These are phyloP conservation scores for Phialocephala sp. DNA, from an alignment of 2,329 filamentous ascomycete genomes.

Conservation along the genomic window DNA sequence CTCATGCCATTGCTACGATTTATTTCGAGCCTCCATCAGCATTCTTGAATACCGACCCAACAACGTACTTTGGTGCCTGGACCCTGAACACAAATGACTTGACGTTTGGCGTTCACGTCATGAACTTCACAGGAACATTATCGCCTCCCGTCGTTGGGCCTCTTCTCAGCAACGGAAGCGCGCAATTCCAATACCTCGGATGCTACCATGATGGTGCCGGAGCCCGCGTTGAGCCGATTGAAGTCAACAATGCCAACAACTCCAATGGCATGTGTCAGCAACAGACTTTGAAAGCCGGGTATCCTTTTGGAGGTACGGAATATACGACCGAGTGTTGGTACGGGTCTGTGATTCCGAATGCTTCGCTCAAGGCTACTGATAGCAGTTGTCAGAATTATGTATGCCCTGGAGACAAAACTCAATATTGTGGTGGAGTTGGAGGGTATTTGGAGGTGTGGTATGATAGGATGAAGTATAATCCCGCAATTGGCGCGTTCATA, in stretches of 20 bases:
- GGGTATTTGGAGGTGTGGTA: not conserved
- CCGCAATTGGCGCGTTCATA: not conserved
- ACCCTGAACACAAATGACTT: constrained; percentile 10
- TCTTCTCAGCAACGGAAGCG: not conserved
- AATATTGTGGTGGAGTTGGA: not conserved
- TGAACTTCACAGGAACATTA: constrained; percentile 4
- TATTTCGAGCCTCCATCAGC: not conserved
- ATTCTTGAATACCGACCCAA: not conserved
- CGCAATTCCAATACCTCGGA: constrained; percentile 4
- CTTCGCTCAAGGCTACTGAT: not conserved
- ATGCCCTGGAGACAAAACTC: not conserved
- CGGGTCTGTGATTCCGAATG: not conserved
- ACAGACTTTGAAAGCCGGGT: not conserved
- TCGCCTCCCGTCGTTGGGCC: not conserved
- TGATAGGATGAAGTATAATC: not conserved
- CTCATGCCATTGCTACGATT: not conserved
- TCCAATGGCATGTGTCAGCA: not conserved
- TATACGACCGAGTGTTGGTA: not conserved
- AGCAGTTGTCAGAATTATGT: not conserved
- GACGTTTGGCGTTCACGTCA: constrained; percentile 3
- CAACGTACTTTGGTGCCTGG: not conserved
- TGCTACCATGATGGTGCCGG: constrained; percentile 9
- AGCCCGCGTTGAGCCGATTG: not conserved
- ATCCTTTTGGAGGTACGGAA: not conserved
- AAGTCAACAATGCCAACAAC: not conserved